Evolutionary conservation across 106 monocot genomes (phyloP), one percentile per base, ranked within the genome.

Genomic region (Allium cepa): DNA sequence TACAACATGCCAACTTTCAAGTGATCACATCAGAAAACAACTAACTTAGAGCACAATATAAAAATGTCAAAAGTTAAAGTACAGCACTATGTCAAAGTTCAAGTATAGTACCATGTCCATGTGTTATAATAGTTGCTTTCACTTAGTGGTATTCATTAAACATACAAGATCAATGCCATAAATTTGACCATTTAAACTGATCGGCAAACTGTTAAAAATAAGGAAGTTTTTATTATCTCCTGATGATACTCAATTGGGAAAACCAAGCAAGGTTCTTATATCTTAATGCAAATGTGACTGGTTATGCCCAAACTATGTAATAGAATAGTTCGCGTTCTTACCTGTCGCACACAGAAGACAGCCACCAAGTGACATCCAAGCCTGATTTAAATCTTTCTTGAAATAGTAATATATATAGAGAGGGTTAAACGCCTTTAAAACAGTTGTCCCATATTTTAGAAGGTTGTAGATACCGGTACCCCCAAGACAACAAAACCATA

Each of bases 321-420:
- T 9, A 46, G 8, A 11, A 50, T 67, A 22, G 27, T 51, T 26
- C 6, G 9, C 50, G 7, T 69, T 9, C 53, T 58, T 81, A 92
- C 97, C 92, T 79, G 97, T 99, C 46, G 77, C 92, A 81, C 92
- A 92, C 48, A 99, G 77, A 84, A 99, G 82, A 73, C 92, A 99
- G 55, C 97, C 97, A 10, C 97, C 97, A 71, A 99, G 89, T 67
- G 97, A 84, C 74, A 87, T 82, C 84, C 84, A 99, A 67, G 92
- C 97, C 70, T 90, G 82, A 18, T 49, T 57, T 13, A 89, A 72
- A 79, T 85, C 87, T 75, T 80, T 81, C 72, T 83, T 73, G 59
- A 99, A 99, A 79, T 76, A 90, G 61, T 71, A 77, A 58, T 84
- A 87, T 50, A 92, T 99, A 47, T 83, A 84, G 16, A 99, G 47